Evolutionary conservation across 805 yeast species (phyloP).

Genomic region (Ogataea henricii): DNA sequence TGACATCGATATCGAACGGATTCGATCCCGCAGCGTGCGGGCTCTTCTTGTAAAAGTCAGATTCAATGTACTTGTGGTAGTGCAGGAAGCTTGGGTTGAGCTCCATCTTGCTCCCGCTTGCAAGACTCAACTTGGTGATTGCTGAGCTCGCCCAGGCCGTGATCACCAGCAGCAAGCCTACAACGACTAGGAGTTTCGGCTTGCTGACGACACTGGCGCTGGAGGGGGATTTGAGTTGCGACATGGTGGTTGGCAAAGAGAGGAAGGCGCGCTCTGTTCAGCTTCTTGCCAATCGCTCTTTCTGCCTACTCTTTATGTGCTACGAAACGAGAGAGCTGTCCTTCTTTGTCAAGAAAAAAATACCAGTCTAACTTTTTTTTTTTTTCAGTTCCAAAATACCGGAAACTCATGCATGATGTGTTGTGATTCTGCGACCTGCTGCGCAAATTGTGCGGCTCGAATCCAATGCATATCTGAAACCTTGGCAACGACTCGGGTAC

Average conservation of each 20-base stretch:
- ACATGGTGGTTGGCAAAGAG: neutral
- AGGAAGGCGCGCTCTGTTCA: neutral
- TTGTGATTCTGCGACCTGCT: neutral
- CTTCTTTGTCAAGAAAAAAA: neutral
- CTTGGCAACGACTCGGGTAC: neutral
- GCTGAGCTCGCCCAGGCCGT: conserved; percentile 5
- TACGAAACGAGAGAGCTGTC: neutral
- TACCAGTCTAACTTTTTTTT: neutral
- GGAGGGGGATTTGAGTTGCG: neutral
- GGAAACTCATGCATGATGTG: neutral
- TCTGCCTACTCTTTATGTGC: neutral
- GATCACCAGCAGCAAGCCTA: conserved; percentile 1
- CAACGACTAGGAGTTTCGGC: neutral
- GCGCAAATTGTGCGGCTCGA: neutral
- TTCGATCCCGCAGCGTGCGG: conserved; percentile 33
- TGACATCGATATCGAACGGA: conserved; percentile 25
- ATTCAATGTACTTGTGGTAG: conserved; percentile 22
- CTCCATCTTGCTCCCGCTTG: neutral
- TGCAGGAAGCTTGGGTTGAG: conserved; percentile 10
- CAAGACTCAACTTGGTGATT: neutral
- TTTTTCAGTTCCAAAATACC: neutral
- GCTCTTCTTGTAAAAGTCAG: conserved; percentile 38
- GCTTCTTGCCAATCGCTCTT: neutral
- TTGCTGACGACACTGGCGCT: neutral
- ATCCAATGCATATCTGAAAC: neutral